A percentile compares a stretch with the other conserved stretches of the same genome.
phyloP scores from a whole-genome alignment of 2,329 filamentous ascomycete species.

The Phialophora expanda region DNA sequence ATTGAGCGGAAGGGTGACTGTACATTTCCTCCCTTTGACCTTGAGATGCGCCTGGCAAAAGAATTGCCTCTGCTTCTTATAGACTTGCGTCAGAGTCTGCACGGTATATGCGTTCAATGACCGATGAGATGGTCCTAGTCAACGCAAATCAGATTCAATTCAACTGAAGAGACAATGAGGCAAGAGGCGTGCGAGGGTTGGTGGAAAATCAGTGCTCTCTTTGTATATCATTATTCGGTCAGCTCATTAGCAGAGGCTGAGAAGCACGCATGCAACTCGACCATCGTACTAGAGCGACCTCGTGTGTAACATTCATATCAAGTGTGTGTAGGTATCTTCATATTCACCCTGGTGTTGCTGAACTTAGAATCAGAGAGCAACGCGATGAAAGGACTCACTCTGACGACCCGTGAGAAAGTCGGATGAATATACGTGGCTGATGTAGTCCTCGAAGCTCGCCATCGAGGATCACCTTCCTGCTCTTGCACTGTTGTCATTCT shows the following conservation, averaged over 20 bases:
- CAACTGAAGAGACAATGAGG: background rate
- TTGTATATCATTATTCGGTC: constrained; percentile 59
- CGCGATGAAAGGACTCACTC: background rate
- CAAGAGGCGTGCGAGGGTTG: background rate
- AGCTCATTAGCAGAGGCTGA: constrained; percentile 12
- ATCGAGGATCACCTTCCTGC: constrained; percentile 5
- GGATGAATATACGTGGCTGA: background rate
- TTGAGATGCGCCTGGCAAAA: background rate
- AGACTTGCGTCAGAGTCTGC: background rate
- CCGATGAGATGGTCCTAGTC: background rate
- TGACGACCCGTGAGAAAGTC: background rate
- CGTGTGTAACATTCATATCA: constrained; percentile 32
- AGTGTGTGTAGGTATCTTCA: constrained; percentile 23
- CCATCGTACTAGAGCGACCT: constrained; percentile 6
- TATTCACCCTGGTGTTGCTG: background rate
- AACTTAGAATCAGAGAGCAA: background rate
- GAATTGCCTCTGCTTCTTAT: background rate
- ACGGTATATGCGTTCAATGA: background rate
- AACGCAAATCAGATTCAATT: background rate
- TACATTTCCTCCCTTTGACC: background rate
- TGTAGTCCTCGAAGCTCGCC: background rate
- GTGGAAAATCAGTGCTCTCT: constrained; percentile 61
- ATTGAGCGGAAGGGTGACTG: background rate
- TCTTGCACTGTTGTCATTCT: constrained; percentile 32
- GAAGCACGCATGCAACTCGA: background rate